Conservation (phyloP, 2,329 filamentous ascomycete species). For the Pestalotiopsis sp. region DNA sequence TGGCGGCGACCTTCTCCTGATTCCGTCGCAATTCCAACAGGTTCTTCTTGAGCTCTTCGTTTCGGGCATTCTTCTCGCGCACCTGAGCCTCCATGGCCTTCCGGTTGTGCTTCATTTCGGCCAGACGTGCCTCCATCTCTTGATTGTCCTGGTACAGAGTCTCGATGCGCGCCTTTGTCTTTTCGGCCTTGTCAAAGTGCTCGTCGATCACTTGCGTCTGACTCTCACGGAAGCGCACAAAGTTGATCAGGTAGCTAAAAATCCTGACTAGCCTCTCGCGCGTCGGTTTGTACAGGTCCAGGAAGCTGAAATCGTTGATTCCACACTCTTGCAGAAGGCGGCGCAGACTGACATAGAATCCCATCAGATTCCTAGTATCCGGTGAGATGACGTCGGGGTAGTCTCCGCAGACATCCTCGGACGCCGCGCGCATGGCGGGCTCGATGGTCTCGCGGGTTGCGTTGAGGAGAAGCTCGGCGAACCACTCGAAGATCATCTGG, state of each 20-base stretch:
- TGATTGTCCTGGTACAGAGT: slow-evolving; percentile 83
- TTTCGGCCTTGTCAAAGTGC: slow-evolving; percentile 89
- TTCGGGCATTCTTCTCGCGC: slow-evolving; percentile 80
- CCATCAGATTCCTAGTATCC: slow-evolving; percentile 93
- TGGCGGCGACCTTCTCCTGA: slow-evolving; percentile 81
- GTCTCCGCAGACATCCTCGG: slow-evolving; percentile 83
- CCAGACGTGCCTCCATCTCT: slow-evolving; percentile 77
- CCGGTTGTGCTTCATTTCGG: slow-evolving; percentile 79
- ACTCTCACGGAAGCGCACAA: slow-evolving; percentile 93
- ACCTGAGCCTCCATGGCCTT: slow-evolving; percentile 80
- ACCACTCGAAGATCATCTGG: slow-evolving; percentile 98
- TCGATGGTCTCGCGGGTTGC: slow-evolving; percentile 91
- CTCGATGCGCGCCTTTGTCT: slow-evolving; percentile 85
- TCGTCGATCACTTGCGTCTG: slow-evolving; percentile 89
- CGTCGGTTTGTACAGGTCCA: slow-evolving; percentile 87
- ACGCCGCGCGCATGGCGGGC: slow-evolving; percentile 90
- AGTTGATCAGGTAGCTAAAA: slow-evolving; percentile 98
- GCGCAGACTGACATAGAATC: slow-evolving; percentile 85
- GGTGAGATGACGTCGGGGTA: slow-evolving; percentile 81
- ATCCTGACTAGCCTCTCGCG: slow-evolving; percentile 91
- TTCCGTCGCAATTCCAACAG: slow-evolving; percentile 78
- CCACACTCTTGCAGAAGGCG: slow-evolving; percentile 84
- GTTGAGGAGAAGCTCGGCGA: slow-evolving; percentile 92
- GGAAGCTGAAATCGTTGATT: slow-evolving; percentile 90
- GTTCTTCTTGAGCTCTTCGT: slow-evolving; percentile 82